Percentiles rank a stretch among this genome's conserved stretches.
phyloP scores from a whole-genome alignment of 2,329 filamentous ascomycete species.

The Aspergillus uvarum region DNA sequence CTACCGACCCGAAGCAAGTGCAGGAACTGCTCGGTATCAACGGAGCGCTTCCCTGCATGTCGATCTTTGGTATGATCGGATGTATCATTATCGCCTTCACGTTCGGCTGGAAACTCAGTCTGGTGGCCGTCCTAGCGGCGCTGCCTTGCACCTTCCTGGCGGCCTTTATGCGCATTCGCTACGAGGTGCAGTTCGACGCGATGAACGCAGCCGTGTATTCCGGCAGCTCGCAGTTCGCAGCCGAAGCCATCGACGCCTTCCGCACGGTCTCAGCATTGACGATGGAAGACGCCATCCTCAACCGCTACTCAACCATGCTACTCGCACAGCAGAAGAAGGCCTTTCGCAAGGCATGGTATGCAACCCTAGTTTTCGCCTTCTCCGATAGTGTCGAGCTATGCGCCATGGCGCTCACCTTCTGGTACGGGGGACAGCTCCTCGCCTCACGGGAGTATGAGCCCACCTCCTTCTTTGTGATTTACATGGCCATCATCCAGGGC shows the following conservation, averaged over 20 bases:
- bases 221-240: constrained; percentile 71
- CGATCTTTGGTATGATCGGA: constrained; percentile 65
- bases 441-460: constrained; percentile 50
- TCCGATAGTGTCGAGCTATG: constrained; percentile 65
- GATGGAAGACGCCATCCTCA: constrained; percentile 64
- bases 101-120: constrained; percentile 74
- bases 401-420: constrained; percentile 63
- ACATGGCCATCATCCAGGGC: constrained; percentile 66
- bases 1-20: constrained; percentile 50
- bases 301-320: constrained; percentile 62
- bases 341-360: constrained; percentile 61
- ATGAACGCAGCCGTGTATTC: constrained; percentile 68
- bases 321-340: constrained; percentile 59
- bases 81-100: constrained; percentile 66
- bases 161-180: constrained; percentile 56
- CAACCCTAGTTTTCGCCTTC: constrained; percentile 66
- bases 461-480: constrained; percentile 57
- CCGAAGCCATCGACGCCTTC: constrained; percentile 72
- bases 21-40: constrained; percentile 53
- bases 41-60: constrained; percentile 55
- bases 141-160: constrained; percentile 53
- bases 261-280: constrained; percentile 70
- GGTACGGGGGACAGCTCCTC: constrained; percentile 60
- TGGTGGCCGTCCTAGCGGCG: constrained; percentile 64
- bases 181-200: constrained; percentile 67